A percentile compares a stretch with the other conserved stretches of the same genome.
These are phyloP conservation scores for Citrus sinensis DNA, from an alignment of 345 rosid species.

Conservation along the genomic window DVS_A1.0 CM039164.1:1419001-1419500, in stretches of 20 bases:
- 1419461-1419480: slow-evolving; percentile 38
- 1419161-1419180: not conserved
- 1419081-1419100: slow-evolving; percentile 7
- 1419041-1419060: slow-evolving; percentile 83
- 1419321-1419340: slow-evolving; percentile 76
- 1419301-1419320: slow-evolving; percentile 36
- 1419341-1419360: slow-evolving; percentile 66
- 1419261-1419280: slow-evolving; percentile 40
- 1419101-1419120: not conserved
- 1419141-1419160: too few species aligned
- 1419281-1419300: slow-evolving; percentile 17
- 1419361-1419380: slow-evolving; percentile 44
- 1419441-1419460: slow-evolving; percentile 57
- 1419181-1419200: slow-evolving; percentile 84
- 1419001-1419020: slow-evolving; percentile 35
- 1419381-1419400: slow-evolving; percentile 30
- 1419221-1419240: slow-evolving; percentile 60
- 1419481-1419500: slow-evolving; percentile 25
- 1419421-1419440: slow-evolving; percentile 81
- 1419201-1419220: slow-evolving; percentile 80
- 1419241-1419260: slow-evolving; percentile 50
- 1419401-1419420: slow-evolving; percentile 67
- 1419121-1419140: too few species aligned
- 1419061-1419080: slow-evolving; percentile 35
- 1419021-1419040: slow-evolving; percentile 62